These are phyloP conservation scores for Ceratobasidium papillatum DNA, from an alignment of 1,284 basidiomycete genomes.

Conservation along the genomic window DNA sequence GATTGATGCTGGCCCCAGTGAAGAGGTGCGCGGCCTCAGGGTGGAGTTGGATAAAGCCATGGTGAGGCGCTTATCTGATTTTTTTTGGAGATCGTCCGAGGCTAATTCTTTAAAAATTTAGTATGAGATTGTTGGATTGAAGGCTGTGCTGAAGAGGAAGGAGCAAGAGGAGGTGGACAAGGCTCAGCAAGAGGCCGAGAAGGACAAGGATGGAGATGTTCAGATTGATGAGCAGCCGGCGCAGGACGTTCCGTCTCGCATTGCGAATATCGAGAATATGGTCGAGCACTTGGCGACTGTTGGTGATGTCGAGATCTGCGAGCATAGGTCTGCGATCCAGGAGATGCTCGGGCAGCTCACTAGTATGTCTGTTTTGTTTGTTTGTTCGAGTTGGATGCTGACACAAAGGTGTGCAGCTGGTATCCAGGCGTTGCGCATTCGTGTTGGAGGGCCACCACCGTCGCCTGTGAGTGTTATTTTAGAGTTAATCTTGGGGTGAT, in stretches of 20 bases:
- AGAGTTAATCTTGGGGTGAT: not conserved
- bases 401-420: not conserved
- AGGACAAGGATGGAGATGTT: constrained; percentile 30
- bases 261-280: constrained; percentile 40
- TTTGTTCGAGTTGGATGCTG: too few relatives aligned
- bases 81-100: not conserved
- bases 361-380: not conserved
- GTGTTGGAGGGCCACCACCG: constrained; percentile 1
- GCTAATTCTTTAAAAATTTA: constrained; percentile 7
- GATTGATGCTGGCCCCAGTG: not conserved
- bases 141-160: constrained; percentile 12
- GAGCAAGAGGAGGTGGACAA: not conserved
- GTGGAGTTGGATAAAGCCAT: constrained; percentile 18
- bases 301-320: constrained; percentile 23
- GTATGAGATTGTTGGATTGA: constrained; percentile 16
- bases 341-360: constrained; percentile 22
- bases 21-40: constrained; percentile 16
- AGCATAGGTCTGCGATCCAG: constrained; percentile 17
- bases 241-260: constrained; percentile 19
- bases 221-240: constrained; percentile 4
- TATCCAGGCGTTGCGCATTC: constrained; percentile 14
- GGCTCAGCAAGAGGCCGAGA: not conserved
- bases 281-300: constrained; percentile 16
- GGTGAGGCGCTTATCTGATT: constrained; percentile 30
- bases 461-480: constrained; percentile 15